Evolutionary conservation across 2,329 filamentous ascomycete species (phyloP), one percentile per base, ranked within the genome.

Genomic region (Aspergillus terreus): DNA sequence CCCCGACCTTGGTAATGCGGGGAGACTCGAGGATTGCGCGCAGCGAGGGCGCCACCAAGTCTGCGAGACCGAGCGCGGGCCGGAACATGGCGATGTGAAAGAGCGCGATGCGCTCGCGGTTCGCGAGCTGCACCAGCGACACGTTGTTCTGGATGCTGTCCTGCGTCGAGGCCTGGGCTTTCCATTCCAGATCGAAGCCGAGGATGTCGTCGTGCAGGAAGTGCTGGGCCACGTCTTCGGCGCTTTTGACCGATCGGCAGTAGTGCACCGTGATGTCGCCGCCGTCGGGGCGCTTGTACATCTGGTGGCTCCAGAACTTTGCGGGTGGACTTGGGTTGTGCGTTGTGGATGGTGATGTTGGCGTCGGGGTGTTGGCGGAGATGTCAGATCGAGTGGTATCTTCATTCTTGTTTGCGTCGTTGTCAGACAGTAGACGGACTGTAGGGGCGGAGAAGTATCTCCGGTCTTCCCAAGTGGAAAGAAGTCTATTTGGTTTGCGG

Each of bases 111-210:
- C 84, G 86, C 55, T 86, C 82, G 41, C 88, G 82, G 53, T 84
- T 88, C 1, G 92, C 90, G 19, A 96, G 69, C 69, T 96, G 92
- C 41, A 96, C 86, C 35, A 96, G 71, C 0, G 88, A 92, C 6
- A 95, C 82, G 54, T 91, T 90, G 47, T 80, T 76, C 57, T 87
- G 86, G 4, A 84, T 71, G 3, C 78, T 76, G 2, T 77, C 67
- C 6, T 57, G 61, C 17, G 67, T 76, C 5, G 65, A 73, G 0
- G 82, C 77, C 5, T 79, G 74, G 1, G 76, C 58, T 47, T 83
- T 78, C 92, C 92, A 96, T 73, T 96, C 92, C 55, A 96, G 79
- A 63, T 96, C 92, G 55, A 96, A 90, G 0, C 92, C 92, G n/a
- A 96, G 67, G 2, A 95, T 71, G 36, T 82, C 76, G 62, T 94